These are phyloP conservation scores for Metarhizium album DNA, from an alignment of 2,329 filamentous ascomycete genomes.

Conservation along the genomic window DNA sequence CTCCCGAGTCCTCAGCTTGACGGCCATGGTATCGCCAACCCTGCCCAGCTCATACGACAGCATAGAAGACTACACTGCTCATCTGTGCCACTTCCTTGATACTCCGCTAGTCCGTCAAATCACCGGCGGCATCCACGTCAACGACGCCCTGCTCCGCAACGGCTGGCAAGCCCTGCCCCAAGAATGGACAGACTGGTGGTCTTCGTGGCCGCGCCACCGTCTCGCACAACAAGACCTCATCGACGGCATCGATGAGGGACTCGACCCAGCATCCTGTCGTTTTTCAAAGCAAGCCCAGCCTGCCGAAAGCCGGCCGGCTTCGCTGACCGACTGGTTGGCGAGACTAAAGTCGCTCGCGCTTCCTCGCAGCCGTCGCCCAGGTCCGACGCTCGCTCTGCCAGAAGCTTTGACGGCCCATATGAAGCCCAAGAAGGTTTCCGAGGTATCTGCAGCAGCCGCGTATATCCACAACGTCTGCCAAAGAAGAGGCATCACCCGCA, in stretches of 20 bases:
- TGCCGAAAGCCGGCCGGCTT: conserved; percentile 9
- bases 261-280: neutral
- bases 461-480: conserved; percentile 16
- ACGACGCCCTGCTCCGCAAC: conserved; percentile 20
- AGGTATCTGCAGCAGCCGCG: conserved; percentile 17
- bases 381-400: conserved; percentile 10
- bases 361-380: conserved; percentile 12
- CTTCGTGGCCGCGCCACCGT: conserved; percentile 17
- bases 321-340: conserved; percentile 15
- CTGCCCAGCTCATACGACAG: conserved; percentile 6
- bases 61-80: conserved; percentile 12
- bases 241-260: conserved; percentile 15
- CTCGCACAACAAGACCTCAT: conserved; percentile 20
- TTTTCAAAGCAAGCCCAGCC: too few relatives aligned
- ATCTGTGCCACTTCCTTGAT: conserved; percentile 14
- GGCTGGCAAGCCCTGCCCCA: conserved; percentile 18
- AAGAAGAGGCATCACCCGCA: conserved; percentile 13
- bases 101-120: conserved; percentile 20
- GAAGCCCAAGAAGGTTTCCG: conserved; percentile 21
- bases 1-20: too few relatives aligned
- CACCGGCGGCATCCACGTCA: conserved; percentile 23
- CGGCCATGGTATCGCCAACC: neutral
- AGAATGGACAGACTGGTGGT: conserved; percentile 22
- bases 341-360: conserved; percentile 15
- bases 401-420: conserved; percentile 14